Evolutionary conservation across 768 basidiomycete species (phyloP), one percentile per base, ranked within the genome.

Genomic region (Termitomyces sp.): DNA sequence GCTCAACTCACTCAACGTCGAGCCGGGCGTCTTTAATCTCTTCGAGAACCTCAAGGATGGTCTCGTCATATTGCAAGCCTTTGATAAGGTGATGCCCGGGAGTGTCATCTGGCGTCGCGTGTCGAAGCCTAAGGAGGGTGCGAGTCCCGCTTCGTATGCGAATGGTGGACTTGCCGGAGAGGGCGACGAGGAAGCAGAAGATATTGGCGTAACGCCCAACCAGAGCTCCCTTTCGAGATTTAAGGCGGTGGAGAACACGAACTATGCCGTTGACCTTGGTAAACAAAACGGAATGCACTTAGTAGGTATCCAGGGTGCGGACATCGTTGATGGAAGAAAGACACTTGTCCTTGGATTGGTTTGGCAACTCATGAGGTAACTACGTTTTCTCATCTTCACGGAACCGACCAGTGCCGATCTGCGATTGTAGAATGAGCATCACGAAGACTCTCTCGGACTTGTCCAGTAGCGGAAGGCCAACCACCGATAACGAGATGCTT

Each of bases 201-300:
- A 90, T 68, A 87, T 89, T 42, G 90, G 90, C 22, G 87, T 93
- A 42, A 89, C 87, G 11, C 89, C 89, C 4, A 91, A 88, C 70
- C 91, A 88, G 78, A 86, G 87, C 65, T 86, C 85, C 44, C 79
- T 99, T 20, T 95, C 95, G 42, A 81, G 93, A 55, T 99, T 98
- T 82, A 99, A 99, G 79, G 88, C 88, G 34, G 94, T 99, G 30
- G 97, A 99, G 76, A 98, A 99, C 75, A 97, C 93, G 46, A 99
- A 98, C 72, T 98, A 99, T 67, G 87, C 78, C 8, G 89, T 98
- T 45, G 97, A 98, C 47, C 86, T 99, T 16, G 95, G 86, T 3
- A 93, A 88, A 72, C 88, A 93, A 72, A 95, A 91, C 67, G 87
- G 89, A 47, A 91, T 99, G 91, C 93, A 91, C 69, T 76, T 99